phyloP scores from a whole-genome alignment of 345 rosid genomes.

The Syzygium grande region DNA sequence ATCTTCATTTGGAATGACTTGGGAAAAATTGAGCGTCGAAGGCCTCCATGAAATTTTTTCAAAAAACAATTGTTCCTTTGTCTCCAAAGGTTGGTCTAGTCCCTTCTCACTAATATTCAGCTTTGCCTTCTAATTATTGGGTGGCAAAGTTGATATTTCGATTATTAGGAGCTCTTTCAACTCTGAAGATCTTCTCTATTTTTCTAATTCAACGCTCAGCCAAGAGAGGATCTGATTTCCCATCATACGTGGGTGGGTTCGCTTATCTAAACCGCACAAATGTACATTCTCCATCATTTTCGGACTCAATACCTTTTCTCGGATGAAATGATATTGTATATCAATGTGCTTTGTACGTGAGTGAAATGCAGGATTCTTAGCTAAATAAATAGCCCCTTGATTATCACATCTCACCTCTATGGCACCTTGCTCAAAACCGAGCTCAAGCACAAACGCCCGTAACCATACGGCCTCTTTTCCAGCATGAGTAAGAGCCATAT shows the following conservation, averaged over 20 bases:
- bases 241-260: background rate
- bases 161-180: background rate
- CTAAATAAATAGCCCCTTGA: no score
- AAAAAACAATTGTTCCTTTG: background rate
- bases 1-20: background rate
- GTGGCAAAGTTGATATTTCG: background rate
- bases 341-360: no score
- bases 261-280: background rate
- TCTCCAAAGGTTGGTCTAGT: background rate
- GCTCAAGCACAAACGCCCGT: no score
- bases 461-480: no score
- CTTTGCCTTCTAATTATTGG: background rate
- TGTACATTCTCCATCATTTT: background rate
- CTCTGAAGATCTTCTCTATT: background rate
- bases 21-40: background rate
- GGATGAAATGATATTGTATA: no score
- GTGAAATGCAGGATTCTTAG: no score
- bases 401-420: no score
- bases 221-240: background rate
- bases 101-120: background rate
- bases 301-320: no score
- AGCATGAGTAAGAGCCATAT: no score
- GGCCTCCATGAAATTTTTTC: background rate
- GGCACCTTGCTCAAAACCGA: no score
- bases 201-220: background rate